Evolutionary conservation across 345 rosid genomes (phyloP).

Genomic region (Syzygium oleosum): DNA sequence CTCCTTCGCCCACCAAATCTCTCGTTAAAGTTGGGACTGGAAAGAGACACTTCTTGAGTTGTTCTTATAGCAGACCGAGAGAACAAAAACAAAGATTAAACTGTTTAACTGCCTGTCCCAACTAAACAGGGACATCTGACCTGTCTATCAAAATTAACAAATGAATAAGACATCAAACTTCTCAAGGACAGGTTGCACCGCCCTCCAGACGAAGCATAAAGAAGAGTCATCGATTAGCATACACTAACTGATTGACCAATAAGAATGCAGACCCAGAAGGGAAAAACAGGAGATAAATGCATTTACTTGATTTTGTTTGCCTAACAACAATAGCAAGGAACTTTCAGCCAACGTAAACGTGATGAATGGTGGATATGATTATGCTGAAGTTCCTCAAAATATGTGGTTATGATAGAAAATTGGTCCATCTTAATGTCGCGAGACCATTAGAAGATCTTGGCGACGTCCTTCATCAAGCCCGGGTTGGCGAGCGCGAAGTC

Average conservation of each 20-base stretch:
- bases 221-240: not conserved
- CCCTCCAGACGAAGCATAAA: not conserved
- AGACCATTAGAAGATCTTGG: constrained; percentile 49
- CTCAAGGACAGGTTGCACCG: not conserved
- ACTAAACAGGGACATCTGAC: not conserved
- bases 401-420: not conserved
- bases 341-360: not conserved
- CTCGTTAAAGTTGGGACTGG: not conserved
- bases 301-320: not conserved
- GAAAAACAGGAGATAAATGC: not conserved
- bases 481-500: constrained; percentile 68
- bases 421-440: not conserved
- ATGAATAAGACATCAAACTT: not conserved
- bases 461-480: constrained; percentile 80
- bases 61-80: not conserved
- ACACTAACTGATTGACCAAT: not conserved
- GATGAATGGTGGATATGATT: not conserved
- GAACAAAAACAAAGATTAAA: not conserved
- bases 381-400: not conserved
- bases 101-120: not conserved
- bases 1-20: not conserved
- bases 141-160: not conserved
- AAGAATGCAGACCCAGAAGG: not conserved
- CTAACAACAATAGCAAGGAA: not conserved
- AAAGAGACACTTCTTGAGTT: not conserved